Conservation (phyloP, 495 filamentous ascomycete species). For the Cenococcum geophilum region DNA sequence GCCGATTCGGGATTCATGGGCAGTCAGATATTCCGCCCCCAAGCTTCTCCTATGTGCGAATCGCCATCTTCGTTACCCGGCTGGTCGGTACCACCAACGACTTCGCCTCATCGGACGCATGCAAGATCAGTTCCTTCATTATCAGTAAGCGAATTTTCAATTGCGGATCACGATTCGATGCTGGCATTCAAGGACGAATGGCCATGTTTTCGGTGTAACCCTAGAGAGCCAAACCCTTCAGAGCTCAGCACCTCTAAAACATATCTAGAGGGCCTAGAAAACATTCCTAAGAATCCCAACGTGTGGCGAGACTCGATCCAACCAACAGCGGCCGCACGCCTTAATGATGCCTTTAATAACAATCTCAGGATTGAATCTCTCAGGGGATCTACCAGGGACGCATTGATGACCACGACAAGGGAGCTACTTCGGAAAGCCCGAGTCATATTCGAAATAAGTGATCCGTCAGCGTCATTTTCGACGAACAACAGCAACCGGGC, state of each 20-base stretch:
- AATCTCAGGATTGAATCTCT: slow-evolving; percentile 4
- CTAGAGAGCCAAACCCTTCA: slow-evolving; percentile 1
- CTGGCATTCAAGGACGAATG: slow-evolving; percentile 19
- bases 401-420: slow-evolving; percentile 2
- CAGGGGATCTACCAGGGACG: not conserved
- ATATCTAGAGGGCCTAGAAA: slow-evolving; percentile 16
- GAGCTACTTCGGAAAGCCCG: slow-evolving; percentile 3
- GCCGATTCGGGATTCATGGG: slow-evolving; percentile 6
- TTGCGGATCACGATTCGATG: slow-evolving; percentile 20
- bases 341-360: not conserved
- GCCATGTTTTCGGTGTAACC: slow-evolving; percentile 19
- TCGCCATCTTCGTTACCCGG: slow-evolving; percentile 21
- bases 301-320: slow-evolving; percentile 8
- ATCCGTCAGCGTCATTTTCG: not conserved
- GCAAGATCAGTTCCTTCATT: slow-evolving; percentile 23
- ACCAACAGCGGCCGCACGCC: slow-evolving; percentile 2
- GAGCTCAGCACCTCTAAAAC: slow-evolving; percentile 7
- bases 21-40: slow-evolving; percentile 11
- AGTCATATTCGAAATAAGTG: not conserved
- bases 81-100: slow-evolving; percentile 15
- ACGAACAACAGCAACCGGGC: not conserved
- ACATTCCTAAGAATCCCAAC: slow-evolving; percentile 7
- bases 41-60: slow-evolving; percentile 18
- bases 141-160: slow-evolving; percentile 24
- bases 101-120: slow-evolving; percentile 20